Conservation (phyloP, 805 yeast genomes). For the Yarrowia osloensis region DNA sequence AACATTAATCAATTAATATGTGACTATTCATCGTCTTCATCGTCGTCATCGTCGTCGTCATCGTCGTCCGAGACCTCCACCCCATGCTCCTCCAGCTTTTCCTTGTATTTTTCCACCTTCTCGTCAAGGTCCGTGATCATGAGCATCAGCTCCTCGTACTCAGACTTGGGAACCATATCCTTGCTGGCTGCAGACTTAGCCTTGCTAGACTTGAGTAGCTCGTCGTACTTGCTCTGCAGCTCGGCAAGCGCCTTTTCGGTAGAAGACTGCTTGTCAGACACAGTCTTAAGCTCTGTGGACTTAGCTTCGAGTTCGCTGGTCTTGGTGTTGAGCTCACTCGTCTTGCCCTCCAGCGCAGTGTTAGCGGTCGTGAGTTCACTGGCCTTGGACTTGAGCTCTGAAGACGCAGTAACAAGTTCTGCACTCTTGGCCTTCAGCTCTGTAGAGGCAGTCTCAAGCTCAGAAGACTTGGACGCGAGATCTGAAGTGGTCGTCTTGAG, state of each 20-base stretch:
- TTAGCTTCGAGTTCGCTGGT: neutral
- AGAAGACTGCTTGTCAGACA: neutral
- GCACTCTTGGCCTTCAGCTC: neutral
- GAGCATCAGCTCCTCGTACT: conserved; percentile 73
- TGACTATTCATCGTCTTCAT: conserved; percentile 45
- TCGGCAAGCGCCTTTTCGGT: neutral
- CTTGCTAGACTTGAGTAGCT: conserved; percentile 1
- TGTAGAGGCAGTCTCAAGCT: neutral
- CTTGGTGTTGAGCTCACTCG: neutral
- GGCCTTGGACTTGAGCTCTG: neutral
- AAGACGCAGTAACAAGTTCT: neutral
- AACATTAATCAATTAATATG: neutral
- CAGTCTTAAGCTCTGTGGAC: conserved; percentile 7
- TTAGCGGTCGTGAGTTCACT: no score
- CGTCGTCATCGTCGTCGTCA: conserved; percentile 64
- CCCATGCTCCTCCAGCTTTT: conserved; percentile 53
- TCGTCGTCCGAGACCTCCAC: conserved; percentile 73
- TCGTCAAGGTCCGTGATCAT: conserved; percentile 78
- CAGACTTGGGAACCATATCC: conserved; percentile 51
- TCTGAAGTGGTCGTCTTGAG: neutral
- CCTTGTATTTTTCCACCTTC: conserved; percentile 58
- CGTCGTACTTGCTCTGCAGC: conserved; percentile 5
- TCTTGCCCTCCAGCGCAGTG: neutral
- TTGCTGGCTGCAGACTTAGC: conserved; percentile 33
- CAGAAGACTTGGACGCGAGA: neutral